These are phyloP conservation scores for Grosmannia clavigera DNA, from an alignment of 2,329 filamentous ascomycete species.

Conservation along the genomic window DNA sequence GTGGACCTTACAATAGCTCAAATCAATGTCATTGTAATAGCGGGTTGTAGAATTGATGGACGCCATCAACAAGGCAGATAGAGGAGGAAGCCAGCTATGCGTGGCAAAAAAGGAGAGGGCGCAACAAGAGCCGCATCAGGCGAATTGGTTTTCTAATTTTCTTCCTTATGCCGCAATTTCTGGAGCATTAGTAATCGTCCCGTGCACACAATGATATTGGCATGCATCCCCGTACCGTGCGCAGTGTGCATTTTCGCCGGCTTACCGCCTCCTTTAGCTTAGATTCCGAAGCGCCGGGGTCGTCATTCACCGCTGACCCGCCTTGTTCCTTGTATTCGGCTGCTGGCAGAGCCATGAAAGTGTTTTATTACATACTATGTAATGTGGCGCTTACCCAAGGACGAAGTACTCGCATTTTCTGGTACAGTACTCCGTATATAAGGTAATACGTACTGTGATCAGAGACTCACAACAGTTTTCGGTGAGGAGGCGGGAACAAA, in stretches of 20 bases:
- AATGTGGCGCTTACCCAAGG: too few relatives aligned
- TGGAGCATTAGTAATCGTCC: not conserved
- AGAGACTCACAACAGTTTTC: not conserved
- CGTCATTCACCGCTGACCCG: not conserved
- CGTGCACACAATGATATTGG: not conserved
- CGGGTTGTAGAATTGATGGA: not conserved
- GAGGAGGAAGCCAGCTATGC: not conserved
- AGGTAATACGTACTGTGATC: not conserved
- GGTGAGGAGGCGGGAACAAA: not conserved
- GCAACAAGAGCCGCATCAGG: not conserved
- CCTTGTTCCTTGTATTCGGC: not conserved
- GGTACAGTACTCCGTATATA: too few relatives aligned
- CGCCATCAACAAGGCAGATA: not conserved
- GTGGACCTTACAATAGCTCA: constrained; percentile 3
- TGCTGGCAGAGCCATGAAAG: not conserved
- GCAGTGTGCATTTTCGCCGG: not conserved
- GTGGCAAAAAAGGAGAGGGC: not conserved
- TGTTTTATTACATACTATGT: too few relatives aligned
- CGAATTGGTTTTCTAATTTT: not conserved
- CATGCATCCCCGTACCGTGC: not conserved
- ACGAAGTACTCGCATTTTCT: too few relatives aligned
- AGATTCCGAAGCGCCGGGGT: not conserved
- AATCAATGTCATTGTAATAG: constrained; percentile 2
- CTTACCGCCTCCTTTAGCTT: not conserved
- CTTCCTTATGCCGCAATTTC: not conserved